Evolutionary conservation across 1,284 basidiomycete genomes (phyloP), one percentile per base, ranked within the genome.

Genomic region (Xanthoconium separans): DNA sequence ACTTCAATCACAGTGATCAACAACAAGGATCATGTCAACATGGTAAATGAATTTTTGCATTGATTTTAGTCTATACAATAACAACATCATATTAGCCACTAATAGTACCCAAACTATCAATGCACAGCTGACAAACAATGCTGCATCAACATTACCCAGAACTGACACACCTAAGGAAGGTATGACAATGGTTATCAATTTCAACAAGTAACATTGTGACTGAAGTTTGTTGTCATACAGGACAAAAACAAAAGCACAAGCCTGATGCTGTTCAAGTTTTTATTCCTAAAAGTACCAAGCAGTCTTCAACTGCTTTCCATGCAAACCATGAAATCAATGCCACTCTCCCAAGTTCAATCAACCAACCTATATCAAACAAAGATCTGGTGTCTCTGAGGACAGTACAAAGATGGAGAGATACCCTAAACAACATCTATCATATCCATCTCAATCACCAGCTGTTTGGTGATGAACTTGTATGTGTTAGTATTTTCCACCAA

Each of bases 381-480:
- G 18, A 39, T 4, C 15, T 9, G 18, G 9, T 9, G 20, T 50
- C 27, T 30, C 6, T 56, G 10, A 3, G n/a, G n/a, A 51, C 4
- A 9, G 36, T 65, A 37, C 52, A 55, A 8, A 2, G 4, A 1
- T 66, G 69, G 65, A 24, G 24, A 34, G 8, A 47, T 15, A 33
- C 30, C 20, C 6, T 71, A 9, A 13, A 47, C 6, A 1, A 37
- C 4, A 53, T 65, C 9, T 37, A 5, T 13, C 5, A 43, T 29
- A 24, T 7, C 31, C 27, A 2, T 13, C 36, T 47, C 12, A n/a
- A 47, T 13, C 8, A 2, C 1, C 0, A 60, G 2, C n/a, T 65
- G 2, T 66, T 66, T 51, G 65, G 30, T 40, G 68, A 68, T 7
- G 1, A 44, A 22, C 40, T 22, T 41, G 68, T 70, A 50, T 47